Evolutionary conservation across 2,329 filamentous ascomycete species (phyloP).

Genomic region (Colletotrichum spinosum): DNA sequence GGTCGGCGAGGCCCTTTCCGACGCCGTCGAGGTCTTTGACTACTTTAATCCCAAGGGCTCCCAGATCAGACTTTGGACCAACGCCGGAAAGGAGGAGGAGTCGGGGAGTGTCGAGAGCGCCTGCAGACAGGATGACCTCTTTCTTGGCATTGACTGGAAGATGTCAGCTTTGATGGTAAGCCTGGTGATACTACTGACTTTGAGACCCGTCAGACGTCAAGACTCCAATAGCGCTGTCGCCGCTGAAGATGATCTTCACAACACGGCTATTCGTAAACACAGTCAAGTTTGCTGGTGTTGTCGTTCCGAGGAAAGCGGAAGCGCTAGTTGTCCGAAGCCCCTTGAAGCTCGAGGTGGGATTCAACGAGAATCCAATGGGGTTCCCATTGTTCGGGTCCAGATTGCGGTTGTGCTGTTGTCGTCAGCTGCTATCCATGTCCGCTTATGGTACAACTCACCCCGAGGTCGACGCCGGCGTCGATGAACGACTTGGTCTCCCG

Average conservation of each 20-base stretch:
- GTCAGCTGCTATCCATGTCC: neutral
- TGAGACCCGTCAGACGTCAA: conserved; percentile 15
- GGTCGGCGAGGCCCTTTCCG: conserved; percentile 38
- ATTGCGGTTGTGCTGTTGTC: conserved; percentile 18
- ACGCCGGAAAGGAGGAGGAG: conserved; percentile 47
- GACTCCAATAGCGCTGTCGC: conserved; percentile 73
- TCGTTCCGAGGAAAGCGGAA: conserved; percentile 19
- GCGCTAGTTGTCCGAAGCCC: conserved; percentile 21
- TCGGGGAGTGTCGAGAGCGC: conserved; percentile 71
- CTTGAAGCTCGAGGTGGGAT: conserved; percentile 10
- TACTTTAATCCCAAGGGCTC: conserved; percentile 11
- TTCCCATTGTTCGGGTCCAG: conserved; percentile 24
- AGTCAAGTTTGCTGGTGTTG: conserved; percentile 73
- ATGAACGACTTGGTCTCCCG: conserved; percentile 25
- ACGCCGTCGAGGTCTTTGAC: conserved; percentile 11
- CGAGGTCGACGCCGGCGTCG: conserved; percentile 18
- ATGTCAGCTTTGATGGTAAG: neutral
- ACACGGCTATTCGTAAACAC: conserved; percentile 91
- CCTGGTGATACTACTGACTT: neutral
- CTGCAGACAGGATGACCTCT: conserved; percentile 75
- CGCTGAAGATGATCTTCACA: conserved; percentile 78
- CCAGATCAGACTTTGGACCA: neutral
- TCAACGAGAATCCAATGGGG: conserved; percentile 22
- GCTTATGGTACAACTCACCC: neutral
- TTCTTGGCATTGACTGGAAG: conserved; percentile 57